Percentiles rank a stretch among this genome's conserved stretches.
Evolutionary conservation across 805 yeast genomes (phyloP).

Genomic region (Saccharomycopsis guyanensis): DNA sequence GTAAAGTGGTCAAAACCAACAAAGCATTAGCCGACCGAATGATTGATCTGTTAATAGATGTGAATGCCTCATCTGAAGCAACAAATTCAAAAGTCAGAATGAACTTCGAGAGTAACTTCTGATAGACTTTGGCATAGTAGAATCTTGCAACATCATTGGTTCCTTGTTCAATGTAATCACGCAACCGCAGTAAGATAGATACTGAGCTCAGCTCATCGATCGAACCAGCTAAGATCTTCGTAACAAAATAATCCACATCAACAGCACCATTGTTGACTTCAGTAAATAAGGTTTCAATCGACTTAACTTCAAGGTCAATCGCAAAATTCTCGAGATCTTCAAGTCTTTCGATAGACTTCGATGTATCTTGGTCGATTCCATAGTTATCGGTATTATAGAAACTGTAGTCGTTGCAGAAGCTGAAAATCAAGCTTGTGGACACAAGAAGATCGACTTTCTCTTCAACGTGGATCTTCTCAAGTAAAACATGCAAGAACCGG

Average conservation of each 20-base stretch:
- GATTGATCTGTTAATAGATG: not conserved
- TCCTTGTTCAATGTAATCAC: not conserved
- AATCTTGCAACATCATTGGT: not conserved
- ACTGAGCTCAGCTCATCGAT: too few relatives aligned
- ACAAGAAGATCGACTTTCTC: not conserved
- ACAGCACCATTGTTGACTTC: not conserved
- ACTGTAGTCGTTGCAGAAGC: not conserved
- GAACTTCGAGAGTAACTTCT: not conserved
- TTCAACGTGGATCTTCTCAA: not conserved
- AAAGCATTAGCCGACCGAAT: slow-evolving; percentile 5
- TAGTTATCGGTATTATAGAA: not conserved
- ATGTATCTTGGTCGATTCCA: not conserved
- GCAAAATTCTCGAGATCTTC: not conserved
- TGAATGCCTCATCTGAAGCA: not conserved
- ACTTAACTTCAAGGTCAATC: not conserved
- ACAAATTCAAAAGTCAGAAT: not conserved
- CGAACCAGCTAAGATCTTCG: not conserved
- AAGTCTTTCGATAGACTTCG: not conserved
- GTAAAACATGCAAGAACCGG: slow-evolving; percentile 3
- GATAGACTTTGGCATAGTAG: slow-evolving; percentile 11
- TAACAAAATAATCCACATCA: not conserved
- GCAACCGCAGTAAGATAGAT: not conserved
- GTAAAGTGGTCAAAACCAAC: slow-evolving; percentile 2
- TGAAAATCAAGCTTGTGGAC: not conserved
- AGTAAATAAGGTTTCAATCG: not conserved